These are phyloP conservation scores for Chamaenerion angustifolium DNA, from an alignment of 345 rosid species.

Conservation along the genomic window DNA sequence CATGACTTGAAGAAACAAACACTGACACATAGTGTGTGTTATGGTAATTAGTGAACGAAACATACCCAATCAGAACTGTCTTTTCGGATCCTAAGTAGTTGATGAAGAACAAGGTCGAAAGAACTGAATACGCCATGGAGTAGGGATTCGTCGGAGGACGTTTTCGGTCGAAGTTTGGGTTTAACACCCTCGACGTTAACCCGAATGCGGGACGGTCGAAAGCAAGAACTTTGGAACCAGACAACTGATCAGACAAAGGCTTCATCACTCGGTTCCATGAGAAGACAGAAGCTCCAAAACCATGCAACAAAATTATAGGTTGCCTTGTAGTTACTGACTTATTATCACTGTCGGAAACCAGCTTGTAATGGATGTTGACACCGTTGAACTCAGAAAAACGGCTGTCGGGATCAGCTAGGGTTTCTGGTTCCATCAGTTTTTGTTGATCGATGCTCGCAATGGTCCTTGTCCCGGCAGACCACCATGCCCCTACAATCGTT, in stretches of 20 bases:
- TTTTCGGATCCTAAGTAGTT: conserved; percentile 55
- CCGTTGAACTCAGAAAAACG: conserved; percentile 83
- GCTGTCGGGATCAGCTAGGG: conserved; percentile 77
- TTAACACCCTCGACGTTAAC: conserved; percentile 49
- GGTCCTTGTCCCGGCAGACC: conserved; percentile 13
- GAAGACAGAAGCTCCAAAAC: conserved; percentile 89
- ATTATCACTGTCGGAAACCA: conserved; percentile 10
- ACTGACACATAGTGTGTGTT: too few relatives aligned
- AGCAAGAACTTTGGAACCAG: conserved; percentile 61
- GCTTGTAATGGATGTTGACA: conserved; percentile 67
- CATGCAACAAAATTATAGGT: conserved; percentile 74
- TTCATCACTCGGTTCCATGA: conserved; percentile 74
- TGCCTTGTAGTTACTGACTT: conserved; percentile 1
- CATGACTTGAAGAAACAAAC: too few relatives aligned
- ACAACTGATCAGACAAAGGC: conserved; percentile 35
- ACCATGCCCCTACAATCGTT: not conserved
- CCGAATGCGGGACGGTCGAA: conserved; percentile 93
- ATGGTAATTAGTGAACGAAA: not conserved
- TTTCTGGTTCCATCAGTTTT: conserved; percentile 42
- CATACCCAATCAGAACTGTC: conserved; percentile 75
- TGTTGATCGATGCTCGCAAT: conserved; percentile 57
- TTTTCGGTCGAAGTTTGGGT: too few relatives aligned
- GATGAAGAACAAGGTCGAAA: conserved; percentile 61
- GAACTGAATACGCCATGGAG: conserved; percentile 72
- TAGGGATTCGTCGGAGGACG: conserved; percentile 56